Conservation (phyloP, 352 stramenopile genomes). For the Pythium phragmitis region DNA sequence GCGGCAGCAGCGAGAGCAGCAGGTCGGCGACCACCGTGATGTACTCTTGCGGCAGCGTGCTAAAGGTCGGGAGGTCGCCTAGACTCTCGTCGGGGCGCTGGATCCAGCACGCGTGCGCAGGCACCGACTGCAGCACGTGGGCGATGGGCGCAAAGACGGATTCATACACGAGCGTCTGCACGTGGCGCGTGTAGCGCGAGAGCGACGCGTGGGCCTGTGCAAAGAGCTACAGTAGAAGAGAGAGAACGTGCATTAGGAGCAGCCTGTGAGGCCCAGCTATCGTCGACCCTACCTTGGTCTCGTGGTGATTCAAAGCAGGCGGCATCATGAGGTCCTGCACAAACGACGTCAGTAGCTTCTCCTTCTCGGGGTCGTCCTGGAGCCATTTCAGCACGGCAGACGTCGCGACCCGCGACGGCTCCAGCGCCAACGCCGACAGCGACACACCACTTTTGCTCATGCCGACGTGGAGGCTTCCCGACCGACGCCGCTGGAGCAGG, state of each 20-base stretch:
- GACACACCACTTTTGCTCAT: background rate
- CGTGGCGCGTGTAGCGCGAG: constrained; percentile 28
- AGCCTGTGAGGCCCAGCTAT: background rate
- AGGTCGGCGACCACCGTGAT: constrained; percentile 81
- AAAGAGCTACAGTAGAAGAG: constrained; percentile 15
- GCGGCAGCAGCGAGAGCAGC: constrained; percentile 72
- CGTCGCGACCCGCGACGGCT: constrained; percentile 42
- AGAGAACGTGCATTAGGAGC: too few relatives aligned
- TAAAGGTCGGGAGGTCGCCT: constrained; percentile 72
- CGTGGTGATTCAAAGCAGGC: background rate
- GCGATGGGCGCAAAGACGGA: constrained; percentile 67
- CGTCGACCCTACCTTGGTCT: constrained; percentile 12
- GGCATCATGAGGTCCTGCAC: constrained; percentile 36
- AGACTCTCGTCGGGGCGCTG: constrained; percentile 44
- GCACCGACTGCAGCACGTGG: constrained; percentile 43
- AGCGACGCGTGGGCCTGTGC: constrained; percentile 13
- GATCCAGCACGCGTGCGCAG: constrained; percentile 53
- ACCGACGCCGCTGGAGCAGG: constrained; percentile 10
- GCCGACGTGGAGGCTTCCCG: background rate
- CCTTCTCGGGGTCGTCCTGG: constrained; percentile 37
- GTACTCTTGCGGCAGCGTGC: constrained; percentile 80
- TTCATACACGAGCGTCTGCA: constrained; percentile 72
- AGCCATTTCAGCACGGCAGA: constrained; percentile 50
- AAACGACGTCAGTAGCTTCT: constrained; percentile 55
- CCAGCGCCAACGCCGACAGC: constrained; percentile 32